These are phyloP conservation scores for Trichoderma aggressivum DNA, from an alignment of 2,329 filamentous ascomycete genomes.

Conservation along the genomic window DNA sequence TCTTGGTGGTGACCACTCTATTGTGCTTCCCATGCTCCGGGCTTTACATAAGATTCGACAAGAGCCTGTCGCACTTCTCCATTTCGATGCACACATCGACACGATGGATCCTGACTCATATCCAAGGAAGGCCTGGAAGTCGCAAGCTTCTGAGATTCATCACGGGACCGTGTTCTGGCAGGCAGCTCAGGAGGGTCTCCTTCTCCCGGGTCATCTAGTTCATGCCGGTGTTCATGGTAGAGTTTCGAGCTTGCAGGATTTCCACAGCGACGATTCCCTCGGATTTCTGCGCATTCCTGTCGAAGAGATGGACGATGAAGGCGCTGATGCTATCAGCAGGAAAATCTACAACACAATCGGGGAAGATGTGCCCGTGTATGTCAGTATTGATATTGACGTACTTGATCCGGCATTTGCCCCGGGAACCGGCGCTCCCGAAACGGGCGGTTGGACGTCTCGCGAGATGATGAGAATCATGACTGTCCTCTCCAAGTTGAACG, in stretches of 20 bases:
- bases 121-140: neutral
- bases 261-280: neutral
- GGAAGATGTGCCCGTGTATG: neutral
- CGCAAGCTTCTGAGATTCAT: neutral
- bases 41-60: neutral
- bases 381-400: neutral
- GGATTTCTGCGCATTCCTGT: neutral
- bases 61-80: neutral
- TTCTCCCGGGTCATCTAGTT: neutral
- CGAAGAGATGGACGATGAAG: neutral
- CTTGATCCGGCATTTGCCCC: neutral
- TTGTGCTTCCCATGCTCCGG: neutral
- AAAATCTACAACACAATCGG: neutral
- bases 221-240: neutral
- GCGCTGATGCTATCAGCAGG: neutral
- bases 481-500: neutral
- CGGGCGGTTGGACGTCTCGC: neutral
- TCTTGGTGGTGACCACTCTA: neutral
- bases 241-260: neutral
- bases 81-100: neutral
- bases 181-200: neutral
- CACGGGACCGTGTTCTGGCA: neutral
- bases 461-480: neutral
- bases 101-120: neutral
- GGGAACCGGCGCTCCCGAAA: neutral